Evolutionary conservation across 305 asterid genomes (phyloP).

Genomic region (Fraxinus nigra): DNA sequence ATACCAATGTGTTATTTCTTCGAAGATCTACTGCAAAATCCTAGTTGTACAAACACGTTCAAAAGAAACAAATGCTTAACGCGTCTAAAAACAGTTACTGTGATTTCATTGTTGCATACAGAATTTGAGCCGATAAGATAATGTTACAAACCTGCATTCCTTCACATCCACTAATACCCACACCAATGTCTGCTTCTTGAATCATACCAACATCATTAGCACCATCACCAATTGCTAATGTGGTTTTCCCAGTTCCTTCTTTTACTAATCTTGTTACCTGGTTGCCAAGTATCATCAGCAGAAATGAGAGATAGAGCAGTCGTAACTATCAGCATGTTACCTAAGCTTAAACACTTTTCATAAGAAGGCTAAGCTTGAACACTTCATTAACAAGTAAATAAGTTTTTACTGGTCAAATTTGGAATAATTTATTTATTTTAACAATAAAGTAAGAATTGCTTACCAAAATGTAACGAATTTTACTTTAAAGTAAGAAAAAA

Average conservation of each 20-base stretch:
- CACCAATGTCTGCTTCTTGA: slow-evolving; percentile 91
- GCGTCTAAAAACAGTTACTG: not conserved
- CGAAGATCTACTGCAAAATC: not conserved
- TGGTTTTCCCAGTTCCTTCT: slow-evolving; percentile 70
- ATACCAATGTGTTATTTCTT: not conserved
- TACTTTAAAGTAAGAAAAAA: not conserved
- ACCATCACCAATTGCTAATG: slow-evolving; percentile 87
- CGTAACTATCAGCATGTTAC: not conserved
- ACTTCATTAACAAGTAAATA: not conserved
- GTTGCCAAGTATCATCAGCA: slow-evolving; percentile 12
- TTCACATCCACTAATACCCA: slow-evolving; percentile 88
- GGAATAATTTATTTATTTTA: not conserved
- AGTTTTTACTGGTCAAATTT: not conserved
- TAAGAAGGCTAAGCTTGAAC: not conserved
- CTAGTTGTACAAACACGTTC: not conserved
- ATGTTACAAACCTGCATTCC: slow-evolving; percentile 72
- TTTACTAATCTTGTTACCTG: slow-evolving; percentile 84
- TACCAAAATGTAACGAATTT: not conserved
- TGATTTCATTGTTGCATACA: not conserved
- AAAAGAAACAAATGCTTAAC: not conserved
- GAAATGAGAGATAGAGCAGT: not conserved
- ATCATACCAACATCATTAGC: slow-evolving; percentile 95
- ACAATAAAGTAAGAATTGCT: not conserved
- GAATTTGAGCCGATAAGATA: not conserved
- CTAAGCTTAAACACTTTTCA: not conserved